Evolutionary conservation across 148 eudicot genomes (phyloP), one percentile per base, ranked within the genome.

Genomic region (Cornus florida): DNA sequence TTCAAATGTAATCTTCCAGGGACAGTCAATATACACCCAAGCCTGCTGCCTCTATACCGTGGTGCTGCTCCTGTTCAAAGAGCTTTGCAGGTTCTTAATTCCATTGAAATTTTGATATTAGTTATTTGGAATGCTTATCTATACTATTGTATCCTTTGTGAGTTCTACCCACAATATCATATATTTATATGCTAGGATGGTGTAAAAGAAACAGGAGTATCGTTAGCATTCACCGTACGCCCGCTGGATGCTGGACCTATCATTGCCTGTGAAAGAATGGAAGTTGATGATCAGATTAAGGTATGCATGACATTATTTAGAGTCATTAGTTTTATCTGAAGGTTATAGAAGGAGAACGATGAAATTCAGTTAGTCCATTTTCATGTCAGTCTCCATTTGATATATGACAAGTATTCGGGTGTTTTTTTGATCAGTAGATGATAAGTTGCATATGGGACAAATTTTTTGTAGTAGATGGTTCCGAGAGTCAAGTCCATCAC

Each of bases 21-120:
- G 81, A 96, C 98, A 8, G 98, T 96, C 46, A 96, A 96, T 83
- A 87, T 96, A 86, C 99, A 96, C 82, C 99, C 99, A 76, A 96
- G 99, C 68, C 75, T 96, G 88, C 89, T 96, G 78, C 99, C 99
- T 81, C 84, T 93, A 50, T 96, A 96, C 81, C 99, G 99, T 75
- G 99, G 99, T 69, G 99, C 99, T 75, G 97, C 99, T 82, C 99
- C 99, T 82, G 98, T 96, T 87, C 99, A 96, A 86, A 92, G 99
- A 86, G 99, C 99, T 69, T 80, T 96, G 88, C 93, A 93, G 98
- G 99, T 96, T 85, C 64, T 75, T 39, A 57, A 39, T 70, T 71
- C 69, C 77, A 78, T 65, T 70, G 53, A 32, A 39, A 83, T 57
- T 14, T 64, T 72, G 72, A 23, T 56, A 57, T 46, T 41, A 62